A percentile compares a stretch with the other conserved stretches of the same genome.
phyloP scores from a whole-genome alignment of 257 asterid genomes.

The Salvia rosmarinus region DNA sequence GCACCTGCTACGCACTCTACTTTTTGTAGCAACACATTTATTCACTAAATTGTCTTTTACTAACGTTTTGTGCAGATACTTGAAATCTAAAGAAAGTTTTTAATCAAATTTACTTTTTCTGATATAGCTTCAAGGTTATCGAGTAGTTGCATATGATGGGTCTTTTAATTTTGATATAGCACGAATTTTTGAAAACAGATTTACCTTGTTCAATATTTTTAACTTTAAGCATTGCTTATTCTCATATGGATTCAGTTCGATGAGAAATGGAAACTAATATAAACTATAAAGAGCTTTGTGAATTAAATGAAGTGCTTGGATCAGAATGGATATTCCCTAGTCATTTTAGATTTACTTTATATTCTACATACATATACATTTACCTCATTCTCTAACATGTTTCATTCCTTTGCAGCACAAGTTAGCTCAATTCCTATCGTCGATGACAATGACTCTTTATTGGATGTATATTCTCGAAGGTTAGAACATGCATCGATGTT shows the following conservation, averaged over 20 bases:
- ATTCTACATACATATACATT: background rate
- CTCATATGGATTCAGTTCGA: conserved; percentile 16
- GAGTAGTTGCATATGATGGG: background rate
- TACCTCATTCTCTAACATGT: too few relatives aligned
- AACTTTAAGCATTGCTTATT: background rate
- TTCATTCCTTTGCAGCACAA: conserved; percentile 64
- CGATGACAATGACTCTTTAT: conserved; percentile 88
- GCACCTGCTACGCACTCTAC: background rate
- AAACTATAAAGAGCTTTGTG: background rate
- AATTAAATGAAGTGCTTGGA: conserved; percentile 22
- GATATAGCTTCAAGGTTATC: background rate
- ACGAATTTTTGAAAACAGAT: conserved; percentile 3
- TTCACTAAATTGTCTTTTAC: background rate
- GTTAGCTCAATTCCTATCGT: conserved; percentile 92
- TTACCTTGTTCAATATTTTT: background rate
- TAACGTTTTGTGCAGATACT: background rate
- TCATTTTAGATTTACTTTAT: conserved; percentile 1
- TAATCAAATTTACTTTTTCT: background rate
- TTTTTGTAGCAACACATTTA: background rate
- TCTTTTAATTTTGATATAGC: background rate
- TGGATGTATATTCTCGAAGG: conserved; percentile 97
- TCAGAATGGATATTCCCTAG: background rate
- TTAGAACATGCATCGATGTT: conserved; percentile 31
- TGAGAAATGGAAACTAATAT: conserved; percentile 15
- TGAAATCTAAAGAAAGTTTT: background rate